Evolutionary conservation across 2,329 filamentous ascomycete species (phyloP), one percentile per base, ranked within the genome.

Genomic region (Neopestalotiopsis rosae): DNA sequence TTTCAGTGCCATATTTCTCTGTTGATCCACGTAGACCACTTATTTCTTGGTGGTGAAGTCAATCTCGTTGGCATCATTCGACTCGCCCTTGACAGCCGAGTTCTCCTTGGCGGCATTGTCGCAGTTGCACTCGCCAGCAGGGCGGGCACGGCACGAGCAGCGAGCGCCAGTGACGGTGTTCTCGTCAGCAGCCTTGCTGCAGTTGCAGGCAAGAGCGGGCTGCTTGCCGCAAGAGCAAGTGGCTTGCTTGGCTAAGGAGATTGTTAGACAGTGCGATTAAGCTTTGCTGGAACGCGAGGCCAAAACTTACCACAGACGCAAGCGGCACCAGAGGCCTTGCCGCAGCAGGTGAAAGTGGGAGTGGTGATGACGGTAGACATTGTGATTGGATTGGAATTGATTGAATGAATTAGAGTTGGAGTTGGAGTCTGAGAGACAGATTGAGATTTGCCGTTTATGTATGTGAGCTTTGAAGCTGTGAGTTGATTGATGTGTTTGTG

Each of bases 201-300:
- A 98, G 71, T 86, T 92, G 89, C 95, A 98, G 80, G 95, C 87
- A 63, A 97, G 89, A 64, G 95, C 95, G 4, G 90, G 89, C 79
- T 96, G 88, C 85, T 97, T 90, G 78, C 95, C 95, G 80, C 95
- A 98, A 17, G 94, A 97, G 89, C 94, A 97, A 70, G 86, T 91
- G 9, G 90, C 90, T 81, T 91, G 86, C 75, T 89, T 81, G 74
- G 89, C 89, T 89, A 77, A 73, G 59, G 24, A 28, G 66, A 62
- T 40, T 38, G 52, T 71, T 59, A 69, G 65, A 34, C 52, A 67
- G 70, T 61, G 58, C 45, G n/a, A 5, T 34, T 58, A n/a, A 65
- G 17, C 65, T 58, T 52, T 34, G 49, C 42, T 58, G 28, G 4
- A 13, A 66, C 40, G 61, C 42, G 57, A n/a, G 28, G 14, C 34